Base-by-base conservation (phyloP, 2,329 filamentous ascomycete genomes). In the Penicillium sp. region DNA sequence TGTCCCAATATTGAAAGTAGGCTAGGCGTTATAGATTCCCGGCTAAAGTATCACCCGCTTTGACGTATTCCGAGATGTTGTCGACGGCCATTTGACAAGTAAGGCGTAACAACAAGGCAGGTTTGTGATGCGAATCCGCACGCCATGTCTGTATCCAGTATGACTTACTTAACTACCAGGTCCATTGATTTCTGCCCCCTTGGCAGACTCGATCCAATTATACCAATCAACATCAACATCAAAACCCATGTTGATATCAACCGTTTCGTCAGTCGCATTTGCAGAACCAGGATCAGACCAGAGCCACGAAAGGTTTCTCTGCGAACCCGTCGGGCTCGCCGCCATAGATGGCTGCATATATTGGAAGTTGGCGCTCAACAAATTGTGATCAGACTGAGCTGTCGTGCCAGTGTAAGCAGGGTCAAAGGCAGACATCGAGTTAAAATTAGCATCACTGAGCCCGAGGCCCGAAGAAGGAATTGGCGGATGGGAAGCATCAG, bases 151-250 rank as follows among this genome's bases (percentile, higher is more conserved):
- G 24, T 13, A 25, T 24, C 18, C 4, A 8, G 3, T 14, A 20
- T 6, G 8, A 13, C 24, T 13, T 13, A 24, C 5, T 22, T 14
- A 25, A 18, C 9, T 22, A 25, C 20, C 24, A 40, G 18, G 18
- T 10, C 16, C 22, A 14, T 60, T 42, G 3, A 20, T 47, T 24
- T 63, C 60, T 48, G 68, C 57, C 14, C 56, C 55, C 44, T 67
- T 69, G 1, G 69, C 68, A 50, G 69, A 70, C 48, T 72, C 63
- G 16, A 73, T 55, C 72, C 71, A 74, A 45, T 65, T 64, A 54
- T 70, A 68, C 70, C 72, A 74, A 50, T 73, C 57, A 16, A 72
- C 48, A n/a, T 71, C 67, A 7, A 46, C 49, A 42, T 68, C 67
- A 35, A 70, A 48, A 27, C 70, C 64, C 59, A 69, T 67, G 11